Evolutionary conservation across 2,329 filamentous ascomycete species (phyloP), one percentile per base, ranked within the genome.

Genomic region (Xylariaceae sp.): DNA sequence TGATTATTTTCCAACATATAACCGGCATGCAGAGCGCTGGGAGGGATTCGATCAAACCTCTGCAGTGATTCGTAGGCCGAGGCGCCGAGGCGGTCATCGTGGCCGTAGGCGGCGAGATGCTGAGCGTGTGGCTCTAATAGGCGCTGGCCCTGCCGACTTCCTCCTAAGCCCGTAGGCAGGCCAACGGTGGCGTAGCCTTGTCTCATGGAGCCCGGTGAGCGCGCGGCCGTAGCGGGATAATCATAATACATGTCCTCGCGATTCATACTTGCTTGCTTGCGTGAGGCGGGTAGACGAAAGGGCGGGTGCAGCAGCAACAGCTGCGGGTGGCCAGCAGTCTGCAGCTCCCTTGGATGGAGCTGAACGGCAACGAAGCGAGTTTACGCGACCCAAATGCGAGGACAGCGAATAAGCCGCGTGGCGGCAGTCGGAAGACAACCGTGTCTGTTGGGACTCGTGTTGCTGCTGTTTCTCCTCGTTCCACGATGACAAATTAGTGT

Each of bases 101-200:
- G 78, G 12, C 79, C 77, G 71, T 92, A 95, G 50, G 91, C 77
- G 55, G 82, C 72, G 67, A 89, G 48, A 34, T 66, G 80, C 54
- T 84, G 83, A 57, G 80, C 82, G 67, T 87, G 86, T 57, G 79
- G 78, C 63, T 95, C 90, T 69, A 91, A 89, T 63, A 88, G 87
- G 64, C 89, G 83, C 64, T 90, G 91, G 43, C 84, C 76, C 68
- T 87, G 85, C 63, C 88, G 83, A 67, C 87, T 83, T 47, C 61
- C 63, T 46, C 69, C 62, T 35, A 74, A 54, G 43, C 70, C 68
- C 34, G 68, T 75, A 55, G 79, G 77, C 76, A 86, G 76, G 68
- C 76, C 77, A 65, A 80, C 80, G 64, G 81, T 82, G 53, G 71
- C 73, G 60, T 80, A 81, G 54, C 76, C 78, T 57, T 88, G 87